Base-by-base conservation (phyloP, 176 grass and related monocot species). In the Phoenix dactylifera region DNA sequence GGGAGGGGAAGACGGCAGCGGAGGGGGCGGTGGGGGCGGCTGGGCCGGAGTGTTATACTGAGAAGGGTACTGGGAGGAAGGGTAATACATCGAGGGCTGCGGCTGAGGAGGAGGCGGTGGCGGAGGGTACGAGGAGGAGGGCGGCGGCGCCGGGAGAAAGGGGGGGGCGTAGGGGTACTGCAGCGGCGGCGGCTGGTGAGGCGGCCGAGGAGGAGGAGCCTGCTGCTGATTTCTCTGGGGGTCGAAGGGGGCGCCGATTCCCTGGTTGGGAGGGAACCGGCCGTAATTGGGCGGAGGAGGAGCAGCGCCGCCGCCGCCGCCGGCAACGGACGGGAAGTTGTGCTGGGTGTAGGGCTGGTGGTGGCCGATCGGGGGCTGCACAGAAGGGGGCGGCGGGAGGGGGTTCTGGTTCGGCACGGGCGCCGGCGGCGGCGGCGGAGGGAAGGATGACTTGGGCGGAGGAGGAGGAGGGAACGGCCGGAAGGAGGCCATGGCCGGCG, bases 401-500 rank as follows among this genome's bases (percentile, higher is more conserved):
- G 5, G 25, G 69, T 15, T 22, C 78, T 5, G 74, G 62, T 14
- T 44, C n/a, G 69, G 55, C 28, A 49, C 23, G n/a, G 77, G 60
- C 15, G 49, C 58, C 7, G 70, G 76, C 49, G 75, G 68, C 5
- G 64, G 52, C 3, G 77, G 74, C 18, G 68, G 80, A 7, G 89
- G 80, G 48, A 74, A 30, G 1, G 80, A 79, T 15, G 74, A 48
- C 18, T 65, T 65, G 20, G 77, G 80, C 32, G 75, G 72, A 4
- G 80, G 76, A 5, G 87, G 74, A 39, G 82, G 70, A 52, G 79
- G 56, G 67, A 82, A 95, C 15, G 89, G 89, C 66, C 85, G 65
- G 75, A 82, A 95, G 60, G 86, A 85, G 30, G 89, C 85, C 89
- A 95, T 95, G 24, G 54, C 25, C 32, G 17, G 39, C 18, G 62